These are phyloP conservation scores for Aspergillus amoenus DNA, from an alignment of 2,329 filamentous ascomycete species.

Conservation along the genomic window DNA sequence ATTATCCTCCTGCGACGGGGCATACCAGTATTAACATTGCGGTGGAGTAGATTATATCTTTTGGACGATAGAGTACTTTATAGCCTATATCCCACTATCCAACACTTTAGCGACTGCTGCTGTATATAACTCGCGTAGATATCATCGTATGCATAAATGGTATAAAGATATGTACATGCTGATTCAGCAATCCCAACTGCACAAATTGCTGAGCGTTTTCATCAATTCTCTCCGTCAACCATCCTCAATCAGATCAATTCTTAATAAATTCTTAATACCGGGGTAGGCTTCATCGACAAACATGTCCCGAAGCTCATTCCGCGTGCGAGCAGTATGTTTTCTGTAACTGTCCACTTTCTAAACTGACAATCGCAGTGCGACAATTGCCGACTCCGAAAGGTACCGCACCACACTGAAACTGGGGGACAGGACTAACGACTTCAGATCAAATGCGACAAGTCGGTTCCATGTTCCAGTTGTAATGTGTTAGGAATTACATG, in stretches of 20 bases:
- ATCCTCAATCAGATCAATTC: neutral
- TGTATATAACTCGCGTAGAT: neutral
- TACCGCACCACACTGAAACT: neutral
- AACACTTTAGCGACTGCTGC: neutral
- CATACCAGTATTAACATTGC: neutral
- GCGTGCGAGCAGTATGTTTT: constrained; percentile 24
- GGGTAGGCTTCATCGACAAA: constrained; percentile 2
- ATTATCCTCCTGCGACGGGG: constrained; percentile 23
- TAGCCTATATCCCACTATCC: neutral
- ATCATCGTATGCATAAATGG: neutral
- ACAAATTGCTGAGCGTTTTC: neutral
- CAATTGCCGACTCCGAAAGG: constrained; percentile 29
- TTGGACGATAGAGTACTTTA: neutral
- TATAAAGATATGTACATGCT: neutral
- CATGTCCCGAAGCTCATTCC: constrained; percentile 20
- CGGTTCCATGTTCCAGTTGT: constrained; percentile 24
- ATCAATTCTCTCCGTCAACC: neutral
- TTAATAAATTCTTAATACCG: constrained; percentile 5
- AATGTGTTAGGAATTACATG: constrained; percentile 20
- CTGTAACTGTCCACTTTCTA: neutral
- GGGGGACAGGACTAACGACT: neutral
- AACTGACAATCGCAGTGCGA: constrained; percentile 22
- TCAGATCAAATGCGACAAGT: constrained; percentile 26
- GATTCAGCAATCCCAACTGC: no score
- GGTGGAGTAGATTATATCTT: neutral